Conservation (phyloP, 2,329 filamentous ascomycete species). For the Diplodia sapinea region DNA sequence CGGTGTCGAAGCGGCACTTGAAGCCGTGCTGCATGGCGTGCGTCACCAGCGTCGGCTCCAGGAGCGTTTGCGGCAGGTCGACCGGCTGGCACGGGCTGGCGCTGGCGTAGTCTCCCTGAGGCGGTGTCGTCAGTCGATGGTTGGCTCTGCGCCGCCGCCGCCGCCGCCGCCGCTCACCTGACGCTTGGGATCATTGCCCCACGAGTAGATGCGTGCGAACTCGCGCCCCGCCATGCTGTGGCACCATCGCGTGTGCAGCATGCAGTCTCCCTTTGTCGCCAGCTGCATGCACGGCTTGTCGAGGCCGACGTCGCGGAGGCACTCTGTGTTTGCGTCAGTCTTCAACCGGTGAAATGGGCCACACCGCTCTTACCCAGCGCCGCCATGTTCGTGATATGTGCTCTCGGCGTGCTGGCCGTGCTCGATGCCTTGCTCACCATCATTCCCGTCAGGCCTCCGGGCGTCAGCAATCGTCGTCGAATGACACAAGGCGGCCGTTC, state of each 20-base stretch:
- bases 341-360: neutral
- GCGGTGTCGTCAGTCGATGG: too few species aligned
- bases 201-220: constrained; percentile 50
- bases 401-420: constrained; percentile 63
- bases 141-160: too few species aligned
- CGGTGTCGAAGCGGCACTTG: constrained; percentile 49
- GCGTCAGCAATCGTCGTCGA: neutral
- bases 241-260: constrained; percentile 53
- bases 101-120: constrained; percentile 48
- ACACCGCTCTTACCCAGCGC: constrained; percentile 49
- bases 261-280: constrained; percentile 43
- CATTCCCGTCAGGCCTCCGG: constrained; percentile 57
- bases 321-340: neutral
- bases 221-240: constrained; percentile 53
- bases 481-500: too few species aligned
- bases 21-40: constrained; percentile 47
- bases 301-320: constrained; percentile 52
- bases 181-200: too few species aligned
- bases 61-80: constrained; percentile 52
- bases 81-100: constrained; percentile 51
- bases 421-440: constrained; percentile 58
- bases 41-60: constrained; percentile 52
- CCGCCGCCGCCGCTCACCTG: constrained; percentile 40
- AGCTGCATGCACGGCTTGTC: constrained; percentile 45
- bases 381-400: constrained; percentile 66